Conservation (phyloP, 2,329 filamentous ascomycete genomes). For the Pseudodiploospora longispora region DNA sequence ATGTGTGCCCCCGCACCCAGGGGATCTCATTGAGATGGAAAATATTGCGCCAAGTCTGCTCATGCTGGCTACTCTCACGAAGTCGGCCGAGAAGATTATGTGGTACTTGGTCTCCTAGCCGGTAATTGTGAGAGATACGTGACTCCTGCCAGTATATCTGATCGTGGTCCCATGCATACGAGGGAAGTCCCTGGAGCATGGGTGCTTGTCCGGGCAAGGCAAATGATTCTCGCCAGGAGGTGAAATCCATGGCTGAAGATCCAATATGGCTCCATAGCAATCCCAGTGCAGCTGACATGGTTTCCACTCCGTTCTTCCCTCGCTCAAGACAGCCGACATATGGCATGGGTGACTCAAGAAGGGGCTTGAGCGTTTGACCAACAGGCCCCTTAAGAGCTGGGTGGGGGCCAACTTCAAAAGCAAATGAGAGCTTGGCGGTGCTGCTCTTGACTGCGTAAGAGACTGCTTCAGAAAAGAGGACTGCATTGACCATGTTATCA, state of each 20-base stretch:
- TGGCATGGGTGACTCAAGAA: neutral
- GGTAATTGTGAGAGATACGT: neutral
- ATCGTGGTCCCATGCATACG: conserved; percentile 2
- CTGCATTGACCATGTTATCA: neutral
- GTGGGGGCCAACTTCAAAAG: conserved; percentile 2
- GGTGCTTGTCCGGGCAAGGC: neutral
- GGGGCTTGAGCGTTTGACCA: neutral
- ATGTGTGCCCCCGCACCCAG: conserved; percentile 32
- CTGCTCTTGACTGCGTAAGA: neutral
- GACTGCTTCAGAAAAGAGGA: neutral
- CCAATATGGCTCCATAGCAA: neutral
- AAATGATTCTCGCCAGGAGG: neutral
- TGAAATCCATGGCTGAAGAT: neutral
- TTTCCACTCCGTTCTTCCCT: neutral
- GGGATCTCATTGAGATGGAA: conserved; percentile 17
- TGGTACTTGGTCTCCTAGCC: neutral
- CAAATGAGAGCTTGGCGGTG: neutral
- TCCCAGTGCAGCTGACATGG: neutral
- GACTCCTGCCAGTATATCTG: neutral
- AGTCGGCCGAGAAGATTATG: conserved; percentile 31
- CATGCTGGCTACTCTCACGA: conserved; percentile 1
- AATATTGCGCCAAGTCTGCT: conserved; percentile 18
- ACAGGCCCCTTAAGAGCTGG: neutral
- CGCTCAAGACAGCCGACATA: neutral
- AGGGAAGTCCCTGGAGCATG: neutral